Base-by-base conservation (phyloP, 2,329 filamentous ascomycete genomes). In the Aspergillus spinulosporus region DNA sequence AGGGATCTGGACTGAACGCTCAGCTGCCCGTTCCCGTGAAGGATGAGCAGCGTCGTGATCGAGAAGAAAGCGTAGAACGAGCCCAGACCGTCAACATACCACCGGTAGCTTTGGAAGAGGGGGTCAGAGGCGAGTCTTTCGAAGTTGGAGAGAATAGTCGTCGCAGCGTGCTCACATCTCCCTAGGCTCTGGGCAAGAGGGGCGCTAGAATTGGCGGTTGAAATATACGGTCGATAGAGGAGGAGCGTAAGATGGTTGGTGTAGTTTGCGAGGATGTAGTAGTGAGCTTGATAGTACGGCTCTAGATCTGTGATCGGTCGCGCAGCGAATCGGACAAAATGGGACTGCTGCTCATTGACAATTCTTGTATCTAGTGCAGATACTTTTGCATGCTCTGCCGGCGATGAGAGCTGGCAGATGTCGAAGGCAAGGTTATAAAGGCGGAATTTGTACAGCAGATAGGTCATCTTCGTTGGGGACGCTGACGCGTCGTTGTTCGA, bases 391-490 rank as follows among this genome's bases (percentile, higher is more conserved):
- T 37, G 60, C 8, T 59, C 61, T 39, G 31, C 46, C 7, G 43
- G 15, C 6, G 15, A 57, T 4, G 60, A 58, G 32, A 57, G 49
- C 3, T 58, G 45, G 52, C 66, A 68, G 43, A 70, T 63, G 5
- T 59, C 62, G 8, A 60, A 59, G 3, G 66, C 64, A 39, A 70
- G 54, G 12, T 63, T 49, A 53, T 70, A 69, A 2, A 69, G 54
- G 12, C 63, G 62, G 49, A 69, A 69, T 43, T 68, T 69, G 47
- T 64, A 62, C 1, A 69, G 63, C 3, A 70, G 59, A 50, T 69
- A 70, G 1, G 66, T 59, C 67, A 70, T 70, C 56, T 70, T 63
- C 11, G 66, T 68, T n/a, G 66, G 64, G 4, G 28, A 11, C 5
- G 9, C 12, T 28, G 42, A 7, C 3, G 42, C 15, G 5, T 47